Evolutionary conservation across 352 stramenopile species (phyloP), one percentile per base, ranked within the genome.

Genomic region (Phytophthora quininea): DNA sequence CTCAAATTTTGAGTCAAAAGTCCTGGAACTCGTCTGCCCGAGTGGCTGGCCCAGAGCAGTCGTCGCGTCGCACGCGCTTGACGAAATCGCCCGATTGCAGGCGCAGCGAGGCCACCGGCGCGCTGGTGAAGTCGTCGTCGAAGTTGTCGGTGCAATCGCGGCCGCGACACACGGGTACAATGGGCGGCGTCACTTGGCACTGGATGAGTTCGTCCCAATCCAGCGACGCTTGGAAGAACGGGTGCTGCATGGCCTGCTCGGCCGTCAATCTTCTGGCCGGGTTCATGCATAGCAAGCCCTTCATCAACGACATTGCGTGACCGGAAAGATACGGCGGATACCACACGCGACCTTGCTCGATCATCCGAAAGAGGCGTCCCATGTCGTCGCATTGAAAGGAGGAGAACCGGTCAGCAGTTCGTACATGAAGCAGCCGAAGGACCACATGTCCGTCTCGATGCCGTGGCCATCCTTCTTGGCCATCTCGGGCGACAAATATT

Each of bases 401-500:
- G 87, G 87, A 4, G 74, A 66, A 40, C 87, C 87, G 10, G 86
- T 91, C 11, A 92, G 70, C 24, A 95, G 72, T 60, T 95, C 87
- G 65, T 90, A 95, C 56, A 80, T 79, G 60, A 95, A 93, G 82
- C 87, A 95, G 62, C 87, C 87, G 54, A 93, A 93, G 6, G 87
- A 93, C 87, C 87, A 95, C 79, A 95, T 89, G 72, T 95, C 87
- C 4, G 87, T 95, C 61, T 89, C 78, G 31, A 93, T 74, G 40
- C 82, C 79, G 42, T 95, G 87, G 49, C 87, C 87, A 35, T 81
- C 47, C 33, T 89, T 88, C 51, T 69, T 67, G 45, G 93, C 86
- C 87, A 95, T 95, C 66, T 95, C 87, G n/a, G 87, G 87, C 32
- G 87, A 95, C 30, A 95, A 60, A 45, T 95, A 95, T 71, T 93